Conservation (phyloP, 371 early-diverging fungal species). For the Rhizopus delemar region DNA sequence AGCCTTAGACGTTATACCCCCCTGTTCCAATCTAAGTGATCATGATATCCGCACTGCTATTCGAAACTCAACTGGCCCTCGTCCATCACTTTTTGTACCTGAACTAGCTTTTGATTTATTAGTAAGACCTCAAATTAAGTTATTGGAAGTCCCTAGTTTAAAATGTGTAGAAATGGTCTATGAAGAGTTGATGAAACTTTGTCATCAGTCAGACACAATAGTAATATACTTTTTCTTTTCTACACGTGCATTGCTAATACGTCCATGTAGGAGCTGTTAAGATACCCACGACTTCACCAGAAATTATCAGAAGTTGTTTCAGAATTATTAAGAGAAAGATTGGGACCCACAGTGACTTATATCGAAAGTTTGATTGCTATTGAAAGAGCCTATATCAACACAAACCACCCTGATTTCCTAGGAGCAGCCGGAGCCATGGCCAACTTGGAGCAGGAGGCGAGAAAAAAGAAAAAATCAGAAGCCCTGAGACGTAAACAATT, state of each 20-base stretch:
- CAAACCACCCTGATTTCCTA: slow-evolving; percentile 92
- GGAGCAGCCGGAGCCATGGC: slow-evolving; percentile 84
- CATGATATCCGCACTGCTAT: slow-evolving; percentile 89
- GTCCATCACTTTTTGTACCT: slow-evolving; percentile 86
- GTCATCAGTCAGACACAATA: slow-evolving; percentile 83
- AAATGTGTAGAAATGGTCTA: slow-evolving; percentile 85
- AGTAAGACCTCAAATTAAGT: slow-evolving; percentile 81
- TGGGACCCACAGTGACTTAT: slow-evolving; percentile 74
- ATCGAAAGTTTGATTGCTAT: slow-evolving; percentile 88
- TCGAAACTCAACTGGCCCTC: slow-evolving; percentile 88
- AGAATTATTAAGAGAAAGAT: slow-evolving; percentile 78
- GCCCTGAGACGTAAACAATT: neutral
- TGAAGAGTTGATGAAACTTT: slow-evolving; percentile 88
- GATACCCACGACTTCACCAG: slow-evolving; percentile 84
- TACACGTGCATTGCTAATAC: too few species aligned
- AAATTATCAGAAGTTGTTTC: slow-evolving; percentile 81
- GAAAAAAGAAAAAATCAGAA: slow-evolving; percentile 52
- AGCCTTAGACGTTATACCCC: slow-evolving; percentile 76
- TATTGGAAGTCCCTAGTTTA: slow-evolving; percentile 82
- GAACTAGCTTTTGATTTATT: slow-evolving; percentile 89
- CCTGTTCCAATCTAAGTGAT: slow-evolving; percentile 75
- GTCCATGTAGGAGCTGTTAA: slow-evolving; percentile 59
- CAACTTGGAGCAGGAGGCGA: slow-evolving; percentile 53
- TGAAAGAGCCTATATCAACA: slow-evolving; percentile 91
- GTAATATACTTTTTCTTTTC: slow-evolving; percentile 29